Percentiles rank a stretch among this genome's conserved stretches.
Evolutionary conservation across 805 yeast genomes (phyloP).

Genomic region (Brettanomyces bruxellensis): DNA sequence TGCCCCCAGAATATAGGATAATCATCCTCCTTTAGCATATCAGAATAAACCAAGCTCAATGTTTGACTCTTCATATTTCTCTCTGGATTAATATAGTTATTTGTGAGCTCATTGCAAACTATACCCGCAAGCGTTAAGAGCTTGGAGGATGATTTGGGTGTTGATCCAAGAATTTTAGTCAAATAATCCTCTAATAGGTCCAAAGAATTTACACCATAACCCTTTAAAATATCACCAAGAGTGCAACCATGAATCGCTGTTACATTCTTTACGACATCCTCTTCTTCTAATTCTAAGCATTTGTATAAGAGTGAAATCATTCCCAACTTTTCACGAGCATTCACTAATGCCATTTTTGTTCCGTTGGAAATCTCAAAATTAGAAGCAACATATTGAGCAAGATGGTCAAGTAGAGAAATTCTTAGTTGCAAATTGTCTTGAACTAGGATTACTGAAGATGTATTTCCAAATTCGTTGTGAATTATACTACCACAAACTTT

Average conservation of each 20-base stretch:
- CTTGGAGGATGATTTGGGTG: neutral
- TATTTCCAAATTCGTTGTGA: conserved; percentile 43
- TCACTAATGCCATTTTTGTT: conserved; percentile 9
- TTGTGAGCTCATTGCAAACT: conserved; percentile 4
- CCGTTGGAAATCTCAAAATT: conserved; percentile 12
- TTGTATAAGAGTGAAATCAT: conserved; percentile 1
- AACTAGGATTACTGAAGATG: conserved; percentile 35
- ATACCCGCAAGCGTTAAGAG: conserved; percentile 3
- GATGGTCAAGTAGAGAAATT: conserved; percentile 16
- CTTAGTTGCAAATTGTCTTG: conserved; percentile 39
- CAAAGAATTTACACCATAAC: too few relatives aligned
- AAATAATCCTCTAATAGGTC: too few relatives aligned
- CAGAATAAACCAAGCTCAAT: conserved; percentile 1
- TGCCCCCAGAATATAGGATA: conserved; percentile 13
- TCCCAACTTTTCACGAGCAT: conserved; percentile 11
- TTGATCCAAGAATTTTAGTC: too few relatives aligned
- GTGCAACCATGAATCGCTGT: too few relatives aligned
- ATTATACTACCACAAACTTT: conserved; percentile 49
- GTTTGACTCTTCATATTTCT: conserved; percentile 3
- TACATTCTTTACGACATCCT: neutral
- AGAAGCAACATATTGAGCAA: conserved; percentile 13
- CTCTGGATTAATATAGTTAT: conserved; percentile 5
- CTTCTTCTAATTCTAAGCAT: neutral
- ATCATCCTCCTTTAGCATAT: neutral
- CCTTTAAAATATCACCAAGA: too few relatives aligned